Base-by-base conservation (phyloP, 225 moss, liverwort and hornwort genomes). In the Bryum argenteum region DNA sequence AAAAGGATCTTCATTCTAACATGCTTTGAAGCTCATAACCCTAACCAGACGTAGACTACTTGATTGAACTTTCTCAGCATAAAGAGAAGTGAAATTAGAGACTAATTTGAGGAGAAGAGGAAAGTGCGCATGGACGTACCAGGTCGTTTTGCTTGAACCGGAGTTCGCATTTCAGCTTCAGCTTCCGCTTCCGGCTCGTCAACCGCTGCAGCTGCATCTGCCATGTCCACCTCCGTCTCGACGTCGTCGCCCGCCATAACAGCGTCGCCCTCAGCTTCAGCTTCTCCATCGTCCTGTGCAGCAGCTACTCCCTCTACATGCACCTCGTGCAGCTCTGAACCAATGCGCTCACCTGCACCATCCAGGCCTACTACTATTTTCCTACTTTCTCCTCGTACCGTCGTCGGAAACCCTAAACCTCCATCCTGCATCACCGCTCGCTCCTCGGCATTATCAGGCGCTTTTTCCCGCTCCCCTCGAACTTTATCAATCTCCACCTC, bases 361-460 rank as follows among this genome's bases (percentile, higher is more conserved):
- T 71, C 79, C 58, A 73, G 67, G 52, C 85, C 81, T 76, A 65
- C 43, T 26, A 19, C 73, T 33, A 43, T 6, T 56, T 52, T 53
- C 70, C 79, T 82, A 58, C 50, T 70, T 59, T 63, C 78, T 41
- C 57, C 73, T 80, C 53, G 8, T 8, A 68, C 65, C 72, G 78
- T 79, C 18, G 39, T 37, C 38, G 28, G 54, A 72, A 81, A 76
- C 82, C 81, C 85, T 71, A 85, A 85, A 76, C 82, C 82, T 62
- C 80, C 82, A 19, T 82, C 86, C 64, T 83, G 71, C 47, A 33
- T 33, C 33, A 80, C 77, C 47, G 51, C 72, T 48, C 86, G 83
- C 67, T 86, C 86, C 80, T 80, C 82, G 58, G 83, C 83, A 83
- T 86, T 86, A 66, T 86, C 86, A 2, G 86, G 86, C 45, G 86